A percentile compares a stretch with the other conserved stretches of the same genome.
Evolutionary conservation across 1,284 basidiomycete species (phyloP).

Genomic region (Trichosporon asahii): DNA sequence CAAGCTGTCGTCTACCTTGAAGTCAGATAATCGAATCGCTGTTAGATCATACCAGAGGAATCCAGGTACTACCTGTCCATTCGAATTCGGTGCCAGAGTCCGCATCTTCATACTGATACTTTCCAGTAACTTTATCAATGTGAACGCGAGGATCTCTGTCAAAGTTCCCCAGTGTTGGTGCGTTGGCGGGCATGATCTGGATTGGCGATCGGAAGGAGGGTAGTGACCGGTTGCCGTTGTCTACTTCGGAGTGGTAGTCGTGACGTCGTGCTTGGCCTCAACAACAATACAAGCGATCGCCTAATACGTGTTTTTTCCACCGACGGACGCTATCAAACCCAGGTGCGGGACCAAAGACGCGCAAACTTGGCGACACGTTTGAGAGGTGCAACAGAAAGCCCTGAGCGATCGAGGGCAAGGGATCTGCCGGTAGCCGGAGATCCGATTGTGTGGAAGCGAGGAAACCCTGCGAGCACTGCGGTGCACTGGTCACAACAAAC

Average conservation of each 20-base stretch:
- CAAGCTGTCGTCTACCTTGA: slow-evolving; percentile 72
- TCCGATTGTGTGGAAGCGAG: background rate
- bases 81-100: slow-evolving; percentile 78
- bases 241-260: no score
- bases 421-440: background rate
- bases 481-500: background rate
- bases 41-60: slow-evolving; percentile 65
- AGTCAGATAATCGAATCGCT: background rate
- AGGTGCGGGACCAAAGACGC: background rate
- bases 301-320: background rate
- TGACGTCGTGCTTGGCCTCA: background rate
- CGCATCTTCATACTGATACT: slow-evolving; percentile 86
- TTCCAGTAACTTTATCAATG: slow-evolving; percentile 66
- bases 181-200: slow-evolving; percentile 29
- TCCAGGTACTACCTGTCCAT: slow-evolving; percentile 74
- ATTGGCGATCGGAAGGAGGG: background rate
- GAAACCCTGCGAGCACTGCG: background rate
- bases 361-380: background rate
- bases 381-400: background rate
- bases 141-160: slow-evolving; percentile 69
- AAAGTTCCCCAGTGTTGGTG: slow-evolving; percentile 58
- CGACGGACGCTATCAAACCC: background rate
- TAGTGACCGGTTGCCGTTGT: background rate
- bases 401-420: background rate
- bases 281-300: background rate